Base-by-base conservation (phyloP, 2,329 filamentous ascomycete species). In the Dichotomopilus funicola region DNA sequence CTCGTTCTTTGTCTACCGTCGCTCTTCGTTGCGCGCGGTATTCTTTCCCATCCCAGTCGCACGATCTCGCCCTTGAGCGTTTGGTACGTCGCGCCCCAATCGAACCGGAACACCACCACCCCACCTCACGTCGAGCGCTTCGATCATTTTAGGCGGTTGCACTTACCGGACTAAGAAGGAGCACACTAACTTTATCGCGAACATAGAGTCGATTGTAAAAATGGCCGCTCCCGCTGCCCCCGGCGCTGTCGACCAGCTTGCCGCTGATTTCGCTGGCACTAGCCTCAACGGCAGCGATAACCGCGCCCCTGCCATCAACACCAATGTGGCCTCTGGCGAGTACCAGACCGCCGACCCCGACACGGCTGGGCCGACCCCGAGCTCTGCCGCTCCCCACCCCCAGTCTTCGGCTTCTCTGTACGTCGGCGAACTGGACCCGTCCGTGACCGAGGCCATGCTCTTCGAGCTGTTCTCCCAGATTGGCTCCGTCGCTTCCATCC, bases 391-490 rank as follows among this genome's bases (percentile, higher is more conserved):
- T 66, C 81, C 78, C 64, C 88, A 88, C 72, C 88, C 91, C 70
- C 89, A 90, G 73, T 92, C 95, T 74, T 97, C 94, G 52, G 94
- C 94, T 63, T 99, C 94, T 58, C 90, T 99, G 72, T 99, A 99
- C 74, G 94, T 99, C 65, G 94, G 94, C 74, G 94, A 99, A 81
- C 90, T 99, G 68, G 94, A 99, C 74, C 85, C 89, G 67, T 94
- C 90, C 60, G 94, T 99, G 73, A 99, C 94, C 63, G 94, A 99
- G 83, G 94, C 94, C 66, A 99, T 99, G 94, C 91, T 99, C 70
- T 99, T 97, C 76, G 94, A 99, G 85, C 89, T 99, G 62, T 99
- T 99, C 83, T 97, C 94, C 59, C 94, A 95, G 76, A 99, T 99
- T 71, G 94, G 94, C 67, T 92, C 95, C 70, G 94, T 99, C 68